Evolutionary conservation across 495 filamentous ascomycete species (phyloP).

Genomic region (Aspergillus olivimuriae): DNA sequence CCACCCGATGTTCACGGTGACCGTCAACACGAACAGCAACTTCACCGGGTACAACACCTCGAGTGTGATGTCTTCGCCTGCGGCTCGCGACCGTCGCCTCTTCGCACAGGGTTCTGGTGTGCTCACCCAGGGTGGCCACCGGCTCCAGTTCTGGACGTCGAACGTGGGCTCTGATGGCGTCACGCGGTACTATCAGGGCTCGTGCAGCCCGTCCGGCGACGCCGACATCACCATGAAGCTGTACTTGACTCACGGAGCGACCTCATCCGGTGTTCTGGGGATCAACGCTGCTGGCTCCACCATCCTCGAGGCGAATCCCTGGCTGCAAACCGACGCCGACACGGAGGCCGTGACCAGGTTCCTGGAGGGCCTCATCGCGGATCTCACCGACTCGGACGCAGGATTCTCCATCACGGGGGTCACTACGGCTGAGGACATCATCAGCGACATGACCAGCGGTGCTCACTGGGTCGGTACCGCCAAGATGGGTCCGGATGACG

Average conservation of each 20-base stretch:
- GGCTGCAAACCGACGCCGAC: conserved; percentile 15
- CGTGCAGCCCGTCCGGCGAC: conserved; percentile 12
- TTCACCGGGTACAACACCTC: conserved; percentile 61
- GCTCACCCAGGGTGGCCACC: conserved; percentile 58
- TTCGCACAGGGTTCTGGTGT: conserved; percentile 52
- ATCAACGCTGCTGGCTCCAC: conserved; percentile 50
- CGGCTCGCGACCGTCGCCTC: conserved; percentile 24
- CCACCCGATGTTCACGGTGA: conserved; percentile 61
- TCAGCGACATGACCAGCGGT: conserved; percentile 40
- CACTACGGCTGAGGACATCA: conserved; percentile 42
- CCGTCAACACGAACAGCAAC: conserved; percentile 49
- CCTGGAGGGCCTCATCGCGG: conserved; percentile 39
- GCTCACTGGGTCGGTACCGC: conserved; percentile 66
- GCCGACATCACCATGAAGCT: conserved; percentile 25
- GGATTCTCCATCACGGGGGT: conserved; percentile 43
- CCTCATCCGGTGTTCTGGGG: conserved; percentile 48
- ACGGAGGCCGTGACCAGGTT: conserved; percentile 9
- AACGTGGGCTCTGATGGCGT: conserved; percentile 12
- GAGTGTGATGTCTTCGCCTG: conserved; percentile 44
- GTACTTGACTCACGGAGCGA: conserved; percentile 35
- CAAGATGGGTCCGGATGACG: conserved; percentile 64
- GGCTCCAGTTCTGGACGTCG: conserved; percentile 32
- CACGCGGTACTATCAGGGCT: conserved; percentile 19
- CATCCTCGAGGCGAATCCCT: conserved; percentile 41
- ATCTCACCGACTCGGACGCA: conserved; percentile 46